Evolutionary conservation across 805 yeast genomes (phyloP).

Genomic region (Candida broadrunensis): DNA sequence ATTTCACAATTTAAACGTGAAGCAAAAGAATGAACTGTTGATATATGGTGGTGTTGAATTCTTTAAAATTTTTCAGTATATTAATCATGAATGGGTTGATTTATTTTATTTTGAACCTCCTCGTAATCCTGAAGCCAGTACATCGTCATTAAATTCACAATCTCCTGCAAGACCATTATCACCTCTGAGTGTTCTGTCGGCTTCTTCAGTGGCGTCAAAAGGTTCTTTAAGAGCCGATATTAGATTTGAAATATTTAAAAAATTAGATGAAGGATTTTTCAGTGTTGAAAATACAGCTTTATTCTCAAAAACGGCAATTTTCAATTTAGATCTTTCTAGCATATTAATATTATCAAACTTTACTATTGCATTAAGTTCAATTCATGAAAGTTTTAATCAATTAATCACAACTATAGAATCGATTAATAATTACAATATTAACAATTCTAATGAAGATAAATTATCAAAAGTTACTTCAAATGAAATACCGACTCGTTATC

Average conservation of each 20-base stretch:
- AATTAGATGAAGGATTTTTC: slow-evolving; percentile 6
- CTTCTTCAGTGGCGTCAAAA: slow-evolving; percentile 5
- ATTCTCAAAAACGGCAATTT: slow-evolving; percentile 39
- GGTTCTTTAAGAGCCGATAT: slow-evolving; percentile 42
- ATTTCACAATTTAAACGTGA: slow-evolving; percentile 31
- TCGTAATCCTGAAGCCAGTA: neutral
- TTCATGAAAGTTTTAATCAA: slow-evolving; percentile 15
- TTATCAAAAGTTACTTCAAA: neutral
- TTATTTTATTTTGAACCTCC: slow-evolving; percentile 24
- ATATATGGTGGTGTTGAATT: slow-evolving; percentile 48
- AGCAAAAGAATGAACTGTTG: slow-evolving; percentile 40
- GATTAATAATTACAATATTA: slow-evolving; percentile 2
- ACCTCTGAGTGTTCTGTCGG: slow-evolving; percentile 4
- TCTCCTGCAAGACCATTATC: slow-evolving; percentile 1
- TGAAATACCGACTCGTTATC: slow-evolving; percentile 6
- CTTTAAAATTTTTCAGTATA: slow-evolving; percentile 21
- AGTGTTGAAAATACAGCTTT: slow-evolving; percentile 36
- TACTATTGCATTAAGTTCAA: slow-evolving; percentile 18
- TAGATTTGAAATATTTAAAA: slow-evolving; percentile 46
- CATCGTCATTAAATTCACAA: neutral
- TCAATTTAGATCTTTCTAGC: slow-evolving; percentile 17
- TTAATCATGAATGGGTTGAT: slow-evolving; percentile 12
- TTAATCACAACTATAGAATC: slow-evolving; percentile 9
- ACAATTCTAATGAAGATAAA: neutral
- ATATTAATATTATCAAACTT: slow-evolving; percentile 26